These are phyloP conservation scores for Leptodontidium sp. DNA, from an alignment of 2,329 filamentous ascomycete genomes.

Conservation along the genomic window DNA sequence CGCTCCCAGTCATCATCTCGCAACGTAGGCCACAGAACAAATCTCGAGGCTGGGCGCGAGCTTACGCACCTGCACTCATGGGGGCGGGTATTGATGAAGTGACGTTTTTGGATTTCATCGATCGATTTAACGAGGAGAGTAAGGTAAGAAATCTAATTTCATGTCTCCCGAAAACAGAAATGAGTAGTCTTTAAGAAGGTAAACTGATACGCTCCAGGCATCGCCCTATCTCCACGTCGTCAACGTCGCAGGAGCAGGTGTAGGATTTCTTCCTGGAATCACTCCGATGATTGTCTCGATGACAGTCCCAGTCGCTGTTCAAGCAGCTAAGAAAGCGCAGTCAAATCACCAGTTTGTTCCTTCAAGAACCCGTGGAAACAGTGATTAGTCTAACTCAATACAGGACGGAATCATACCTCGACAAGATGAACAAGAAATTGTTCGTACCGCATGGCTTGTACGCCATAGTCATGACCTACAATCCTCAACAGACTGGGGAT, in stretches of 20 bases:
- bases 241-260: conserved; percentile 6
- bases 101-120: neutral
- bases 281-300: conserved; percentile 11
- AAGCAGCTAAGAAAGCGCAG: conserved; percentile 8
- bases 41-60: conserved; percentile 7
- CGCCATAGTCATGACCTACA: neutral
- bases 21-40: conserved; percentile 10
- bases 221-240: conserved; percentile 5
- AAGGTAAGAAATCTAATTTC: neutral
- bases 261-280: conserved; percentile 9
- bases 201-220: neutral
- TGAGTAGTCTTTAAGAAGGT: neutral
- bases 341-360: neutral
- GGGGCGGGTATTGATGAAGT: neutral
- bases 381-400: neutral
- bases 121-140: conserved; percentile 5
- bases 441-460: conserved; percentile 4
- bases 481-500: neutral
- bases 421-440: conserved; percentile 1
- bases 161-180: too few relatives aligned
- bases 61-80: conserved; percentile 4
- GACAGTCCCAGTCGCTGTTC: conserved; percentile 10
- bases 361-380: neutral
- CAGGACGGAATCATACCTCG: conserved; percentile 6
- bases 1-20: conserved; percentile 3